Percentiles rank a stretch among this genome's conserved stretches.
Conservation (phyloP, 108 stramenopile genomes). For the Conticribra weissflogii region DNA sequence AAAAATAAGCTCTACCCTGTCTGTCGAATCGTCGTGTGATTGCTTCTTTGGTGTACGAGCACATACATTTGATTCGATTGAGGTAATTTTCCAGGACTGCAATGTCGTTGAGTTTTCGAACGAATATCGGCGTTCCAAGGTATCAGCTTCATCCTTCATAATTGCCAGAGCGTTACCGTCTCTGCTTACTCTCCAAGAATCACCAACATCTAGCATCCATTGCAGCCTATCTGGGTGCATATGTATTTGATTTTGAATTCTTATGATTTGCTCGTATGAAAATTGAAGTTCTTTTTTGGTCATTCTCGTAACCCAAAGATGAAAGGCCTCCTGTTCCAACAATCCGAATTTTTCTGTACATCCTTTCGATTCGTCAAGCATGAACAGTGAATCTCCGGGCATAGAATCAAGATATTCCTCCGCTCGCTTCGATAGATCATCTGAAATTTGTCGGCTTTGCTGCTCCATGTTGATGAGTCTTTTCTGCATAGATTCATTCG, state of each 20-base stretch:
- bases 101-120: background rate
- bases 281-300: constrained; percentile 39
- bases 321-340: constrained; percentile 69
- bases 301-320: constrained; percentile 48
- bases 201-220: constrained; percentile 76
- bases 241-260: constrained; percentile 61
- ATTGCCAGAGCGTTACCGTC: constrained; percentile 57
- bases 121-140: background rate
- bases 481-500: too few relatives aligned
- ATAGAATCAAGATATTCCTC: constrained; percentile 49
- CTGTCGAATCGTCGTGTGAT: background rate
- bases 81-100: constrained; percentile 19
- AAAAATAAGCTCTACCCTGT: constrained; percentile 21
- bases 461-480: constrained; percentile 59
- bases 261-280: constrained; percentile 63
- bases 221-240: constrained; percentile 51
- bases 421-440: constrained; percentile 51
- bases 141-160: constrained; percentile 2
- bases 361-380: constrained; percentile 9
- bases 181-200: constrained; percentile 56
- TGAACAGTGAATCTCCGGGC: constrained; percentile 28
- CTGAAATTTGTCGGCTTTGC: constrained; percentile 66
- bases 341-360: constrained; percentile 23
- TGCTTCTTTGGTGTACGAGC: background rate
- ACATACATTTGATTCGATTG: background rate